Evolutionary conservation across 2,329 filamentous ascomycete genomes (phyloP).

Genomic region (Xylariales sp.): DNA sequence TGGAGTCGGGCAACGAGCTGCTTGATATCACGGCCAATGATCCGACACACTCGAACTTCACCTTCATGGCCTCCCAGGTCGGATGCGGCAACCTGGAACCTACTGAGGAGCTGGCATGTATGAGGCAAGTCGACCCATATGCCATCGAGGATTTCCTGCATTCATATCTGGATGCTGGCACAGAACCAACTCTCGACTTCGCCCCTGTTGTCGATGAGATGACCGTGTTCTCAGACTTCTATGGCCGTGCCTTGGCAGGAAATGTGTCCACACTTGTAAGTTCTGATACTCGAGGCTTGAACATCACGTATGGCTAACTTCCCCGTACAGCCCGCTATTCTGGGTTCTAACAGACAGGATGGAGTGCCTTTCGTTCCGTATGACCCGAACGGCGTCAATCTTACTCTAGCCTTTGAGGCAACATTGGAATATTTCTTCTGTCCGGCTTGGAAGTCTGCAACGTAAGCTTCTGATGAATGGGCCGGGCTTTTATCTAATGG

Average conservation of each 20-base stretch:
- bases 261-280: slow-evolving; percentile 24
- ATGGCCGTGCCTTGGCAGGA: slow-evolving; percentile 18
- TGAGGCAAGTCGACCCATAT: slow-evolving; percentile 26
- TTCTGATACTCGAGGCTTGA: slow-evolving; percentile 13
- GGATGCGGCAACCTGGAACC: slow-evolving; percentile 25
- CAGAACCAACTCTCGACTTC: slow-evolving; percentile 20
- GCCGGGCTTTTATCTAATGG: not conserved
- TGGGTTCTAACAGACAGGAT: slow-evolving; percentile 21
- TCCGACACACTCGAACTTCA: slow-evolving; percentile 26
- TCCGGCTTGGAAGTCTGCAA: slow-evolving; percentile 13
- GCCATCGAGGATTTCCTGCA: slow-evolving; percentile 29
- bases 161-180: slow-evolving; percentile 18
- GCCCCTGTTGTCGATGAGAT: slow-evolving; percentile 22
- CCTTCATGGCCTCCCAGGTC: slow-evolving; percentile 27
- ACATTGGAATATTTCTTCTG: slow-evolving; percentile 20
- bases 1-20: slow-evolving; percentile 36
- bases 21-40: slow-evolving; percentile 22
- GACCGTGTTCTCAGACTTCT: slow-evolving; percentile 28
- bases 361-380: slow-evolving; percentile 18
- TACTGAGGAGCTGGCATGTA: slow-evolving; percentile 29
- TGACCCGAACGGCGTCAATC: slow-evolving; percentile 11
- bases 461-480: slow-evolving; percentile 3
- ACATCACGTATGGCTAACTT: not conserved
- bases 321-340: slow-evolving; percentile 14
- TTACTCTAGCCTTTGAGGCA: slow-evolving; percentile 8